Percentiles rank a stretch among this genome's conserved stretches.
Evolutionary conservation across 495 filamentous ascomycete species (phyloP).

Genomic region (Glarea lozoyensis): DNA sequence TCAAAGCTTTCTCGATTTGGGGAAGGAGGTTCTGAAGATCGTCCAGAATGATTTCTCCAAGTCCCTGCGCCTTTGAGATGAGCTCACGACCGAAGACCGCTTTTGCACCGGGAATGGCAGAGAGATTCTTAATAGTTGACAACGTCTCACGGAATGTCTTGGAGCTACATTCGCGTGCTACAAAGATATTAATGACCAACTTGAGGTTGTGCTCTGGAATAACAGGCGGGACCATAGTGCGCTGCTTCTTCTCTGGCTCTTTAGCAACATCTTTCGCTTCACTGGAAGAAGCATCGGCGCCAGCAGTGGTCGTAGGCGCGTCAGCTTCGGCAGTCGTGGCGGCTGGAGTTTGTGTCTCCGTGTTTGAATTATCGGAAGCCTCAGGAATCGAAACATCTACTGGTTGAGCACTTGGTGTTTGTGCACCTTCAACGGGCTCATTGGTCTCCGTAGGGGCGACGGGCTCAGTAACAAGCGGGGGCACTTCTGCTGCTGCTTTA

Average conservation of each 20-base stretch:
- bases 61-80: constrained; percentile 69
- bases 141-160: constrained; percentile 96
- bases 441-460: constrained; percentile 24
- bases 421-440: constrained; percentile 13
- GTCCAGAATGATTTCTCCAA: constrained; percentile 74
- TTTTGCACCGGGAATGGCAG: constrained; percentile 82
- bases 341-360: constrained; percentile 5
- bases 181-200: constrained; percentile 89
- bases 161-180: constrained; percentile 88
- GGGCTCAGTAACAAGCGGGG: constrained; percentile 42
- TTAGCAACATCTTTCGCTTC: constrained; percentile 13
- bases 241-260: constrained; percentile 53
- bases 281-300: constrained; percentile 42
- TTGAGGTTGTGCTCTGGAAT: constrained; percentile 86
- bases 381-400: constrained; percentile 7
- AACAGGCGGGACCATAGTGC: constrained; percentile 68
- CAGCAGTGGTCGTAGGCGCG: constrained; percentile 33
- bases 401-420: constrained; percentile 6
- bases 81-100: constrained; percentile 87
- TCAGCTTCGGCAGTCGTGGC: constrained; percentile 17
- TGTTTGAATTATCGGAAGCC: constrained; percentile 6
- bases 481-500: constrained; percentile 54
- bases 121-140: constrained; percentile 95
- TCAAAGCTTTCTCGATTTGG: constrained; percentile 77
- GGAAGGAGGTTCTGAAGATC: constrained; percentile 82